Conservation (phyloP, 768 basidiomycete genomes). For the Macrolepiota albuminosa region DNA sequence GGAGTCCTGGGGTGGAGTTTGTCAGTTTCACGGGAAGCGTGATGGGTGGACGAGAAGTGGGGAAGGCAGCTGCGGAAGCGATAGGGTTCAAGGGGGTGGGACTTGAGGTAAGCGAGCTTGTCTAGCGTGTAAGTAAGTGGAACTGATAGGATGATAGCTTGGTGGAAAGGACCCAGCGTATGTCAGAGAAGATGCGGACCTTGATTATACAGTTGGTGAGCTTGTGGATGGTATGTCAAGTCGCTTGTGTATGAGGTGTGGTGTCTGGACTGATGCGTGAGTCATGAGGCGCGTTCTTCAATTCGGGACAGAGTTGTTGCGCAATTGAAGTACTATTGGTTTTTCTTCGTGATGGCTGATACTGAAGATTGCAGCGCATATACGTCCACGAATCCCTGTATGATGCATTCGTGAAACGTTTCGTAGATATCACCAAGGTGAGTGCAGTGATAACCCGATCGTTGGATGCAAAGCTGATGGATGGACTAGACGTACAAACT, state of each 20-base stretch:
- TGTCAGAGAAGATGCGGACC: slow-evolving; percentile 80
- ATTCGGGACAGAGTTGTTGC: slow-evolving; percentile 97
- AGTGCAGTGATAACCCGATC: neutral
- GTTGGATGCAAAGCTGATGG: neutral
- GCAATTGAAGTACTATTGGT: slow-evolving; percentile 64
- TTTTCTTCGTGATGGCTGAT: neutral
- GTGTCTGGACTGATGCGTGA: neutral
- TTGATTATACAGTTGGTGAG: slow-evolving; percentile 78
- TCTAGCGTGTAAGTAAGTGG: neutral
- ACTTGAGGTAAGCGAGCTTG: slow-evolving; percentile 56
- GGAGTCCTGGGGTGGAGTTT: slow-evolving; percentile 68
- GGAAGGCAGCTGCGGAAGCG: slow-evolving; percentile 60
- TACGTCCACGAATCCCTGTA: slow-evolving; percentile 88
- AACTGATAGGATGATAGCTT: slow-evolving; percentile 41
- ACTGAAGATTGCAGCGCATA: slow-evolving; percentile 53
- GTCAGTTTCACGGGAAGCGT: slow-evolving; percentile 91
- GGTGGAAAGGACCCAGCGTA: slow-evolving; percentile 99
- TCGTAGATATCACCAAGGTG: slow-evolving; percentile 72
- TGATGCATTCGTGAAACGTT: slow-evolving; percentile 72
- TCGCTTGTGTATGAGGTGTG: neutral
- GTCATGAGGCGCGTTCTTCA: slow-evolving; percentile 79
- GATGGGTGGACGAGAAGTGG: slow-evolving; percentile 67
- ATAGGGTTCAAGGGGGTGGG: slow-evolving; percentile 81
- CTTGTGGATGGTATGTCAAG: slow-evolving; percentile 76
- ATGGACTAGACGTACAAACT: slow-evolving; percentile 67